Base-by-base conservation (phyloP, 108 stramenopile species). In the Skeletonema tropicum region DNA sequence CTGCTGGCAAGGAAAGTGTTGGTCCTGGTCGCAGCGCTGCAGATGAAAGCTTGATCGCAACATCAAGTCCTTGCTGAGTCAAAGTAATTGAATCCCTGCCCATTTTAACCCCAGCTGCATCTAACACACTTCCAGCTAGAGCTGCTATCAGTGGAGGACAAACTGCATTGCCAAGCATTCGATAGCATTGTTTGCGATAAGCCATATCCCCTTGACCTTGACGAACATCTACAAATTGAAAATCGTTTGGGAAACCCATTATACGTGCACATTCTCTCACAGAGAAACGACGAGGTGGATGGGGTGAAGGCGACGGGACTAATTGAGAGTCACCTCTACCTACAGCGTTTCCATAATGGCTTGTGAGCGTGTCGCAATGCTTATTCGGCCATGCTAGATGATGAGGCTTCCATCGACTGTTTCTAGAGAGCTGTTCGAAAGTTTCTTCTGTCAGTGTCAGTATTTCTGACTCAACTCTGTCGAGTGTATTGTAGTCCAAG, bases 91-190 rank as follows among this genome's bases (percentile, higher is more conserved):
- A 2, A 12, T 41, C 63, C 19, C 23, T 68, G 39, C 25, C 33
- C 32, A 57, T 41, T 21, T 78, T 39, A 10, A 57, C 30, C 26
- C 33, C 46, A n/a, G 39, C 75, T 42, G 67, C 66, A 68, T 72
- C 88, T 41, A 92, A 75, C 46, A 90, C 84, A 55, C 87, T 79
- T 32, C 93, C 93, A 42, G 89, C 90, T 48, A 94, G 68, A 26
- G 85, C 85, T 9, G 93, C 90, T 67, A 94, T 82, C 23, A 94
- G 32, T 21, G 93, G 93, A 26, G 93, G 93, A 64, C 93, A 94
- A 0, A 94, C 93, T 36, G 93, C 88, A 77, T 94, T 94, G 26
- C 91, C 88, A 23, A 87, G 58, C 87, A 89, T 87, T 57, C 80
- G 72, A 46, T 85, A 87, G 13, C 45, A 57, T 70, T 82, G 66